Base-by-base conservation (phyloP, 352 stramenopile genomes). In the Phytopythium vexans region DNA sequence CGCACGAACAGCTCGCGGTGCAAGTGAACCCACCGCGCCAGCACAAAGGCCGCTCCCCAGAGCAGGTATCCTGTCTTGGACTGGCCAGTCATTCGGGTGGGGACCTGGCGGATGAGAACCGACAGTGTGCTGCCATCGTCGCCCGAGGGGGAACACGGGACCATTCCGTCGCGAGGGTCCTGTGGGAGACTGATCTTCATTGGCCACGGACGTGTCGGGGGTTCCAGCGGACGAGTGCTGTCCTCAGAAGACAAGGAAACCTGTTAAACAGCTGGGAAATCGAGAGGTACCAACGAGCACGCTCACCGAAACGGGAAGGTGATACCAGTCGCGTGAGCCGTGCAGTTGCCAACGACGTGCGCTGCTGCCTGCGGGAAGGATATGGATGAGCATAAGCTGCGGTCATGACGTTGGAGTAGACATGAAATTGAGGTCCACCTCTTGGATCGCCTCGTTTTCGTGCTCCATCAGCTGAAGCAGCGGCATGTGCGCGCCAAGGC, bases 61-160 rank as follows among this genome's bases (percentile, higher is more conserved):
- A 95, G 63, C 7, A 92, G 52, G 51, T 95, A 95, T 3, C 85
- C 85, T 1, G 85, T 95, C 64, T 95, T 95, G 4, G 81, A 74
- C 40, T 95, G 85, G 0, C 85, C 82, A 8, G 80, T 95, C 85
- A 95, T 95, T 31, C 85, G 82, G 32, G 63, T 87, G 6, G 74
- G 79, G 2, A 95, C 81, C 44, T 92, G 82, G 32, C 82, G 81
- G 53, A 95, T 89, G 33, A 94, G 70, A 36, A 94, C 78, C 4
- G 77, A 67, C 6, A 42, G 45, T 21, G 64, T 41, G 34, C 27
- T 60, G 12, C 51, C 66, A 39, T 69, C 54, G 1, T 46, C 45
- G 42, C 41, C 62, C 35, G 62, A 70, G 3, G 47, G 42, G 33
- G n/a, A n/a, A n/a, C n/a, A n/a, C n/a, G n/a, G n/a, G n/a, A n/a